phyloP scores from a whole-genome alignment of 163 green algal genomes.

The Trebouxia gelatinosa region DNA sequence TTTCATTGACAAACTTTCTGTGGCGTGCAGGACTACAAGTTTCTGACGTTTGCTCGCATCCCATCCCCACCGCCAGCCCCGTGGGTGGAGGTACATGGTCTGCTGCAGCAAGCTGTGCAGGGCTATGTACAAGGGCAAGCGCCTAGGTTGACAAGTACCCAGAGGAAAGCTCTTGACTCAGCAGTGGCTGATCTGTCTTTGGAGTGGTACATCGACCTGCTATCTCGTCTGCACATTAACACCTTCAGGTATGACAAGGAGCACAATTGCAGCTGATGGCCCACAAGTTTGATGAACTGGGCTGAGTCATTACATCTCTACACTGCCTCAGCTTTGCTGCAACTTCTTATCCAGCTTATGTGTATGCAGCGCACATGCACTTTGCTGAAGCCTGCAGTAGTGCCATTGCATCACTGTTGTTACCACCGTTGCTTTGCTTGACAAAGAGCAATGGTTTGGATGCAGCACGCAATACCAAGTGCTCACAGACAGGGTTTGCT shows the following conservation, averaged over 20 bases:
- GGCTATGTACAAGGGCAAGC: slow-evolving; percentile 3
- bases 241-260: slow-evolving; percentile 46
- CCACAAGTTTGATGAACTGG: no score
- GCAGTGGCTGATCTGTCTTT: slow-evolving; percentile 2
- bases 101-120: slow-evolving; percentile 30
- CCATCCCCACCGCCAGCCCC: neutral
- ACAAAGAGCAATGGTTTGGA: neutral
- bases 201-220: slow-evolving; percentile 38
- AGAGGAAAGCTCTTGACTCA: neutral
- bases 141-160: neutral
- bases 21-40: slow-evolving; percentile 35
- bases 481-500: neutral
- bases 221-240: slow-evolving; percentile 55
- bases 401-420: neutral
- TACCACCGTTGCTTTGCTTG: neutral
- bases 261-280: no score
- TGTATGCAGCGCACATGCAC: neutral
- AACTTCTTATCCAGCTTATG: neutral
- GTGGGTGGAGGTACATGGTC: slow-evolving; percentile 25
- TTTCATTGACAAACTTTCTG: no score
- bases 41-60: slow-evolving; percentile 41
- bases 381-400: neutral
- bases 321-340: neutral
- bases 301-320: neutral
- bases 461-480: neutral